Percentiles rank a stretch among this genome's conserved stretches.
phyloP scores from a whole-genome alignment of 139 green algal genomes.

The Edaphochlamys debaryana region DNA sequence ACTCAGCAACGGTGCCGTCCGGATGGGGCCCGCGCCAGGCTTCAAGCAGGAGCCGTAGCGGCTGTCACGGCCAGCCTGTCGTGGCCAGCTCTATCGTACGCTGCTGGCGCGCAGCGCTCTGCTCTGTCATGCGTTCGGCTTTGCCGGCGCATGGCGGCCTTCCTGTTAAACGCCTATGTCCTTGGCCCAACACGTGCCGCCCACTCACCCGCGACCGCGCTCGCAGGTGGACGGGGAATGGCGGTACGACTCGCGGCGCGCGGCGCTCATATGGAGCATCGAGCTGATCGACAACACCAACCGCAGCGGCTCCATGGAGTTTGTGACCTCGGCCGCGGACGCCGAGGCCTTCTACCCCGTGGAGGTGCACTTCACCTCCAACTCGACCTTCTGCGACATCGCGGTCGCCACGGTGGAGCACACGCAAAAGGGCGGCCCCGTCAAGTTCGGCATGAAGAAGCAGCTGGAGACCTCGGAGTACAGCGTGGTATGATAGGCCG shows the following conservation, averaged over 20 bases:
- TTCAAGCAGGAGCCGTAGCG: no score
- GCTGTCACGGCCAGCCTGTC: no score
- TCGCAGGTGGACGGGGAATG: conserved; percentile 86
- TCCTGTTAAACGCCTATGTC: no score
- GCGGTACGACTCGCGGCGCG: conserved; percentile 80
- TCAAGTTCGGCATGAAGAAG: conserved; percentile 77
- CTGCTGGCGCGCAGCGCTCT: no score
- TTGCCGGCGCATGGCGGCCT: no score
- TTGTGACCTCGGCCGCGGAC: conserved; percentile 87
- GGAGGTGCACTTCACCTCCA: conserved; percentile 82
- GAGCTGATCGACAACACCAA: conserved; percentile 95
- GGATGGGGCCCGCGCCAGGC: no score
- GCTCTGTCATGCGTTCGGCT: no score
- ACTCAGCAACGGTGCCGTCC: no score
- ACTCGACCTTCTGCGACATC: conserved; percentile 85
- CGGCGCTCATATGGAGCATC: conserved; percentile 86
- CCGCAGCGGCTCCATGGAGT: conserved; percentile 91
- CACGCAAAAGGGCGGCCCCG: conserved; percentile 60
- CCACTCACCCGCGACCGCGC: no score
- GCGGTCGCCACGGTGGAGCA: conserved; percentile 68
- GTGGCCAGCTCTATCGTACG: no score
- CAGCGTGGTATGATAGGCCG: conserved; percentile 55
- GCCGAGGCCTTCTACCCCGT: conserved; percentile 94
- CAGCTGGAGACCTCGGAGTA: conserved; percentile 72
- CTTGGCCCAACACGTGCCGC: no score